Evolutionary conservation across 2,329 filamentous ascomycete species (phyloP).

Genomic region (Trichoderma sp.): DNA sequence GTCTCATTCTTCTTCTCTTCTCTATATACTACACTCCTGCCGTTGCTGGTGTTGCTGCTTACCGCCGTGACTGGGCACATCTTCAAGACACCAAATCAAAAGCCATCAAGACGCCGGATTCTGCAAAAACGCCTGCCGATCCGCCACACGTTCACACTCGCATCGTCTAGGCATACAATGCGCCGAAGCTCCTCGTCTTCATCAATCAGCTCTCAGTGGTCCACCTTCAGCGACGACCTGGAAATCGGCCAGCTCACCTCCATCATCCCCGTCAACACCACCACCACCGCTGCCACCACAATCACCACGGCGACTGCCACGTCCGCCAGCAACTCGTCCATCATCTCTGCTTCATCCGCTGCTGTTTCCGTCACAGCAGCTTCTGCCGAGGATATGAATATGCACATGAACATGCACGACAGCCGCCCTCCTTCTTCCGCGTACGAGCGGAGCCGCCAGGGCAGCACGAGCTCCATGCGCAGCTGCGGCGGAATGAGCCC

Average conservation of each 20-base stretch:
- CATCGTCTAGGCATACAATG: neutral
- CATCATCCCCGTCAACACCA: slow-evolving; percentile 7
- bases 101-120: neutral
- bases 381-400: slow-evolving; percentile 6
- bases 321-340: neutral
- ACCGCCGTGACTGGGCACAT: neutral
- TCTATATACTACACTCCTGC: neutral
- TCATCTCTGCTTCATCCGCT: neutral
- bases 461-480: slow-evolving; percentile 38
- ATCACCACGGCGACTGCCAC: slow-evolving; percentile 12
- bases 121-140: slow-evolving; percentile 7
- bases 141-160: neutral
- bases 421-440: slow-evolving; percentile 18
- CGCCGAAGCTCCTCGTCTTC: slow-evolving; percentile 32
- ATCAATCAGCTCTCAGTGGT: slow-evolving; percentile 31
- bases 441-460: slow-evolving; percentile 33
- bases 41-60: neutral
- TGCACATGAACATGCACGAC: neutral
- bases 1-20: neutral
- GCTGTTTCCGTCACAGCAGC: slow-evolving; percentile 7
- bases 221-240: slow-evolving; percentile 28
- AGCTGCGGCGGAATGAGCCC: slow-evolving; percentile 42
- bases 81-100: neutral
- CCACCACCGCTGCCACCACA: slow-evolving; percentile 18
- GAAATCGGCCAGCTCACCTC: slow-evolving; percentile 14